Conservation (phyloP, 1,284 basidiomycete species). For the Schizophyllum amplum region DNA sequence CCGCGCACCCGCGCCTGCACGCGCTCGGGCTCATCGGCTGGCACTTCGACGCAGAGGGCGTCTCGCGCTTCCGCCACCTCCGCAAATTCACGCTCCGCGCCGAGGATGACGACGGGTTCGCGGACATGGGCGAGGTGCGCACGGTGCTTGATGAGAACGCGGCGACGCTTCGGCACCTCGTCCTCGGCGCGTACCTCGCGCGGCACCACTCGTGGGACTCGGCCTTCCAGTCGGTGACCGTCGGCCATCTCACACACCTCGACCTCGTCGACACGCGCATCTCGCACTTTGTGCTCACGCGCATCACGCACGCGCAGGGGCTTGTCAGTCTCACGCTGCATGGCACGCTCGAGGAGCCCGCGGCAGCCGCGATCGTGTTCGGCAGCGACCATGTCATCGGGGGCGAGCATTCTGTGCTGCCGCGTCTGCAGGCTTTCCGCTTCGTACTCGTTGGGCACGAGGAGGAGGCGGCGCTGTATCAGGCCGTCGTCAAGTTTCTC, state of each 20-base stretch:
- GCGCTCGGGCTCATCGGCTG: constrained; percentile 57
- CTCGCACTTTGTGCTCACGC: constrained; percentile 50
- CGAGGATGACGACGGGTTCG: constrained; percentile 61
- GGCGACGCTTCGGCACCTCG: constrained; percentile 48
- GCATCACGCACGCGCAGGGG: constrained; percentile 51
- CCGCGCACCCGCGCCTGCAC: constrained; percentile 42
- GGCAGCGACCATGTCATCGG: constrained; percentile 51
- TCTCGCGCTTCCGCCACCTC: constrained; percentile 49
- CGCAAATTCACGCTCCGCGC: constrained; percentile 57
- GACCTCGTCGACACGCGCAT: constrained; percentile 61
- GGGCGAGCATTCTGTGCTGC: constrained; percentile 49
- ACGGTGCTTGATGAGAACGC: constrained; percentile 53
- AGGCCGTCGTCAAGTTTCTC: constrained; percentile 46
- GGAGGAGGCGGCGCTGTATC: constrained; percentile 43
- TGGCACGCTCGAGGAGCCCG: constrained; percentile 53
- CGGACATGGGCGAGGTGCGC: constrained; percentile 60
- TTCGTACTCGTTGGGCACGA: constrained; percentile 57
- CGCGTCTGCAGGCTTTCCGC: constrained; percentile 50
- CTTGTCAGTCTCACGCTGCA: constrained; percentile 55
- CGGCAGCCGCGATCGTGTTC: constrained; percentile 51
- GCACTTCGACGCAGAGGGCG: constrained; percentile 63
- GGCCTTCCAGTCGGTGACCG: constrained; percentile 51
- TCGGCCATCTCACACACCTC: constrained; percentile 55
- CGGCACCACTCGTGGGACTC: constrained; percentile 57
- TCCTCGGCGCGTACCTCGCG: constrained; percentile 56